phyloP scores from a whole-genome alignment of 495 filamentous ascomycete genomes.

The Penicillium argentinense region DNA sequence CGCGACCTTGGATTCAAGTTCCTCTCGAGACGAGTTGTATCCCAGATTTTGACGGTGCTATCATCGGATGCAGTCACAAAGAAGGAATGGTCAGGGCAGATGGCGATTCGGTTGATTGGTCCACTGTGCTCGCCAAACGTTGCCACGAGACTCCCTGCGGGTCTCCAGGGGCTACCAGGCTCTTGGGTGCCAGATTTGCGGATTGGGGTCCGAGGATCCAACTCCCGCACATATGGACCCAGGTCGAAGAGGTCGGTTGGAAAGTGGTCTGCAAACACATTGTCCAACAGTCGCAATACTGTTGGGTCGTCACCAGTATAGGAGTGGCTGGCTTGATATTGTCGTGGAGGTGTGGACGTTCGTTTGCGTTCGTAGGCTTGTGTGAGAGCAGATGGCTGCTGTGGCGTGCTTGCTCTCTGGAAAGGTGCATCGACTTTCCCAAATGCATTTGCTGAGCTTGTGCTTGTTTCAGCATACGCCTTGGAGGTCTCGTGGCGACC shows the following conservation, averaged over 20 bases:
- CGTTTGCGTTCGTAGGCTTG: slow-evolving; percentile 31
- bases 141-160: slow-evolving; percentile 78
- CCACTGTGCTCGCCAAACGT: slow-evolving; percentile 85
- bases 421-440: slow-evolving; percentile 79
- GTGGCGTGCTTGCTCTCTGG: slow-evolving; percentile 32
- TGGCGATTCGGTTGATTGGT: slow-evolving; percentile 76
- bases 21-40: slow-evolving; percentile 81
- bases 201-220: slow-evolving; percentile 61
- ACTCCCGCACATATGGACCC: slow-evolving; percentile 77
- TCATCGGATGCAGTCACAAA: slow-evolving; percentile 95
- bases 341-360: slow-evolving; percentile 22
- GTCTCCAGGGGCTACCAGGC: slow-evolving; percentile 68
- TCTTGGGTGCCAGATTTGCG: slow-evolving; percentile 55
- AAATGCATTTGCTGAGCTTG: slow-evolving; percentile 76
- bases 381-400: slow-evolving; percentile 32
- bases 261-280: slow-evolving; percentile 87
- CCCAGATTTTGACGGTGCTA: slow-evolving; percentile 90
- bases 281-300: slow-evolving; percentile 81
- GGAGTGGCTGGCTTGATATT: slow-evolving; percentile 58
- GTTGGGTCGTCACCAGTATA: slow-evolving; percentile 89
- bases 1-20: slow-evolving; percentile 84
- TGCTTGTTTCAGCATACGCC: slow-evolving; percentile 79
- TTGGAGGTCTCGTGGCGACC: slow-evolving; percentile 77
- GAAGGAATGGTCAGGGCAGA: slow-evolving; percentile 90
- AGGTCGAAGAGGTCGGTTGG: slow-evolving; percentile 70